Conservation (phyloP, 2,329 filamentous ascomycete genomes). For the Thielaviopsis punctulata region DNA sequence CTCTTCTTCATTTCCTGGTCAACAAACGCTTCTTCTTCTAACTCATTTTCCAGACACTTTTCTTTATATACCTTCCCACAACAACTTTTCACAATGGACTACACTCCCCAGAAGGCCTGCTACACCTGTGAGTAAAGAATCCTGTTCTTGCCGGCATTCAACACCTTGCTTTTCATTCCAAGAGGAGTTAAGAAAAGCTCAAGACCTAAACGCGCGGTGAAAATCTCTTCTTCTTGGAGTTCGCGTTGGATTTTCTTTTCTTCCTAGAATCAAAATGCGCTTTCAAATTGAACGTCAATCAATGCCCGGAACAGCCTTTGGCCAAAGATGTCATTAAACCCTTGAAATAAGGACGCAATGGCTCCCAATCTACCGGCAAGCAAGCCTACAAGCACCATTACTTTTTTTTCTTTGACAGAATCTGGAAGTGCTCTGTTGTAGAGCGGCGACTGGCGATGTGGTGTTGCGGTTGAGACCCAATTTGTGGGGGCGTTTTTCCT, state of each 20-base stretch:
- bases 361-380: neutral
- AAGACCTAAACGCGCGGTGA: neutral
- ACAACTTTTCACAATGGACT: conserved; percentile 25
- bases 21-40: conserved; percentile 2
- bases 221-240: neutral
- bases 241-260: neutral
- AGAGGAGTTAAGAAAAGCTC: neutral
- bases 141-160: conserved; percentile 8
- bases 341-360: neutral
- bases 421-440: neutral
- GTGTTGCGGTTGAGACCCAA: conserved; percentile 1
- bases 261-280: neutral
- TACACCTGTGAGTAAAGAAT: conserved; percentile 30
- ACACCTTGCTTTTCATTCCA: neutral
- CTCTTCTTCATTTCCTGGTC: neutral
- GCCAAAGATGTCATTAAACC: neutral
- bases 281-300: neutral
- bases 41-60: conserved; percentile 1
- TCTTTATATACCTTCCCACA: neutral
- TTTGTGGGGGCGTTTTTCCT: neutral
- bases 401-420: neutral
- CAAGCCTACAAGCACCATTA: neutral
- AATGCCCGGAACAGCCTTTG: neutral
- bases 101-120: conserved; percentile 27
- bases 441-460: neutral